A percentile compares a stretch with the other conserved stretches of the same genome.
Conservation (phyloP, 768 basidiomycete genomes). For the Russula earlei region DNA sequence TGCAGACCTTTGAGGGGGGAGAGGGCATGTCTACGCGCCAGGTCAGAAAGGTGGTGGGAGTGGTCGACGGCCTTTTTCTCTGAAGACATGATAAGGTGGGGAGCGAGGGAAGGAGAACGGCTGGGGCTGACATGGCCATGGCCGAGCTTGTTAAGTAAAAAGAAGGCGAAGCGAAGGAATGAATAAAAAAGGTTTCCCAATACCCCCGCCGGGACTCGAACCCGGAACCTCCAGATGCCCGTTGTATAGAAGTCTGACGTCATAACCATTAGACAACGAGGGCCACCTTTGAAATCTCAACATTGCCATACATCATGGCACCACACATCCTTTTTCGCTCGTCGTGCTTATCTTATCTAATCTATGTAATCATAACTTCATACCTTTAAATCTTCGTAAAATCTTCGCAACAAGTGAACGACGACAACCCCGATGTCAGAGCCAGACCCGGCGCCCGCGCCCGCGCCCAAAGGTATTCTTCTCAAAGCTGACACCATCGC, state of each 20-base stretch:
- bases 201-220: slow-evolving; percentile 81
- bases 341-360: background rate
- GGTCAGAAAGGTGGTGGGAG: slow-evolving; percentile 58
- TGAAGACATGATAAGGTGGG: slow-evolving; percentile 20
- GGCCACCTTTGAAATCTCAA: slow-evolving; percentile 29
- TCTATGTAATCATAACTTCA: no score
- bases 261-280: slow-evolving; percentile 87
- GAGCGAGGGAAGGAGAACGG: no score
- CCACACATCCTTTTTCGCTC: no score
- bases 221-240: slow-evolving; percentile 73
- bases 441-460: background rate
- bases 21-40: slow-evolving; percentile 21
- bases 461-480: slow-evolving; percentile 57
- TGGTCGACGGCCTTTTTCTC: slow-evolving; percentile 50
- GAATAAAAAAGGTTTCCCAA: slow-evolving; percentile 13
- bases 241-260: slow-evolving; percentile 73
- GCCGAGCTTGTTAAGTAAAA: no score
- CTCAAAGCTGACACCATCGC: slow-evolving; percentile 75
- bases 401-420: background rate
- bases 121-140: no score
- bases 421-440: background rate
- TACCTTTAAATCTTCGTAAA: background rate
- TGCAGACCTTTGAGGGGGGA: slow-evolving; percentile 27
- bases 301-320: background rate
- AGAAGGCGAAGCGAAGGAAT: no score